phyloP scores from a whole-genome alignment of 2,329 filamentous ascomycete genomes.

The Tolypocladium guangdongense region DNA sequence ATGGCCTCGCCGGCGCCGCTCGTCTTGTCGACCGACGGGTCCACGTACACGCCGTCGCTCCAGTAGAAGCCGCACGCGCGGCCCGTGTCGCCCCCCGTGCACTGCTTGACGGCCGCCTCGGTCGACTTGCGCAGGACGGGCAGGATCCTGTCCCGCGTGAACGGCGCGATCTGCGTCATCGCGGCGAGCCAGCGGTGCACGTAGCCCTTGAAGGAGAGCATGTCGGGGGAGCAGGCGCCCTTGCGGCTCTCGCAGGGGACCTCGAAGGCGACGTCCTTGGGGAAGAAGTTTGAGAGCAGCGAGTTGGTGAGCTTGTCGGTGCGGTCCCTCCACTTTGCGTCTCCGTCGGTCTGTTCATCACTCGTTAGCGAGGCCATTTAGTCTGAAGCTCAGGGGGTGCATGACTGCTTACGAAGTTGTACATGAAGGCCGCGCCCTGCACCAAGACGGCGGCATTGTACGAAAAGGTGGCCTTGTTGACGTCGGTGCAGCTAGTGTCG shows the following conservation, averaged over 20 bases:
- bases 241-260: slow-evolving; percentile 49
- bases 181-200: slow-evolving; percentile 55
- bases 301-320: slow-evolving; percentile 44
- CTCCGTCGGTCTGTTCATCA: slow-evolving; percentile 34
- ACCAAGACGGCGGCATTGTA: slow-evolving; percentile 54
- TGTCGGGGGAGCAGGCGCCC: slow-evolving; percentile 56
- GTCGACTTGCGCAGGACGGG: slow-evolving; percentile 48
- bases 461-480: slow-evolving; percentile 54
- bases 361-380: no score
- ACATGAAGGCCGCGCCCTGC: slow-evolving; percentile 57
- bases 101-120: slow-evolving; percentile 48
- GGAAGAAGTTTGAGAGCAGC: slow-evolving; percentile 41
- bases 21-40: slow-evolving; percentile 39
- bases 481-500: slow-evolving; percentile 45
- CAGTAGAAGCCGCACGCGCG: slow-evolving; percentile 57
- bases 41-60: slow-evolving; percentile 34
- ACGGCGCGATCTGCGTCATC: slow-evolving; percentile 51
- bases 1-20: slow-evolving; percentile 48
- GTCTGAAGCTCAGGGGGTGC: no score
- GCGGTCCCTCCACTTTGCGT: slow-evolving; percentile 41
- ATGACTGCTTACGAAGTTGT: slow-evolving; percentile 40
- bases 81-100: slow-evolving; percentile 46
- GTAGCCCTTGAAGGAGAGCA: slow-evolving; percentile 63
- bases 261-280: slow-evolving; percentile 51
- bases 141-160: slow-evolving; percentile 41